phyloP scores from a whole-genome alignment of 1,284 basidiomycete species.

The Cystobasidium slooffiae region DNA sequence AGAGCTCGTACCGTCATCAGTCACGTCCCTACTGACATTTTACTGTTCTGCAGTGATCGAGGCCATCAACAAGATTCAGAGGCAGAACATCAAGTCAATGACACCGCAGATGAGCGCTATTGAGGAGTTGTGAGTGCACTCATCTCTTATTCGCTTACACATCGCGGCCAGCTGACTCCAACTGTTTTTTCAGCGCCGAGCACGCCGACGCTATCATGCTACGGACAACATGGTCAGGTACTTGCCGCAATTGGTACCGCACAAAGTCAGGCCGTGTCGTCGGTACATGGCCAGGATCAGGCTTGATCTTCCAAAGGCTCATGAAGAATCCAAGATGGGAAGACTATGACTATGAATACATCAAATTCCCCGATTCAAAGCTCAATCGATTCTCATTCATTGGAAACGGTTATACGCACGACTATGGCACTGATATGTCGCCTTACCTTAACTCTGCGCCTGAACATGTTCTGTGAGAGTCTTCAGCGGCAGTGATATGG shows the following conservation, averaged over 20 bases:
- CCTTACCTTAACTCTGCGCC: conserved; percentile 35
- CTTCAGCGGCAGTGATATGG: too few relatives aligned
- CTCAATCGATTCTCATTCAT: conserved; percentile 52
- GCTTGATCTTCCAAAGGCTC: conserved; percentile 49
- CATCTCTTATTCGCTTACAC: neutral
- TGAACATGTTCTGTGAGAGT: neutral
- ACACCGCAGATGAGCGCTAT: conserved; percentile 32
- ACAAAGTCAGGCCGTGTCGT: conserved; percentile 34
- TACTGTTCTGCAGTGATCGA: conserved; percentile 13
- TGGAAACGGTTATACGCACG: conserved; percentile 52
- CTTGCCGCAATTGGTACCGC: conserved; percentile 35
- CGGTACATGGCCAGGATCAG: conserved; percentile 22
- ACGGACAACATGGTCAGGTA: conserved; percentile 28
- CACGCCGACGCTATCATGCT: conserved; percentile 34
- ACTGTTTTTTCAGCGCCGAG: conserved; percentile 7
- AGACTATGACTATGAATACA: conserved; percentile 51
- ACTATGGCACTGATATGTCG: conserved; percentile 41
- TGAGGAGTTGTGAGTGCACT: conserved; percentile 31
- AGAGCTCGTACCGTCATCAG: neutral
- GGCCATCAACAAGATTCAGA: conserved; percentile 44
- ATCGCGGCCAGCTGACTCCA: conserved; percentile 7
- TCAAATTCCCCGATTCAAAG: conserved; percentile 24
- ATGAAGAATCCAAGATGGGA: conserved; percentile 45
- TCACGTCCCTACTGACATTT: neutral
- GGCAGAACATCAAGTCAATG: conserved; percentile 42